A percentile compares a stretch with the other conserved stretches of the same genome.
phyloP scores from a whole-genome alignment of 2,329 filamentous ascomycete species.

The Colletotrichum sp. region DNA sequence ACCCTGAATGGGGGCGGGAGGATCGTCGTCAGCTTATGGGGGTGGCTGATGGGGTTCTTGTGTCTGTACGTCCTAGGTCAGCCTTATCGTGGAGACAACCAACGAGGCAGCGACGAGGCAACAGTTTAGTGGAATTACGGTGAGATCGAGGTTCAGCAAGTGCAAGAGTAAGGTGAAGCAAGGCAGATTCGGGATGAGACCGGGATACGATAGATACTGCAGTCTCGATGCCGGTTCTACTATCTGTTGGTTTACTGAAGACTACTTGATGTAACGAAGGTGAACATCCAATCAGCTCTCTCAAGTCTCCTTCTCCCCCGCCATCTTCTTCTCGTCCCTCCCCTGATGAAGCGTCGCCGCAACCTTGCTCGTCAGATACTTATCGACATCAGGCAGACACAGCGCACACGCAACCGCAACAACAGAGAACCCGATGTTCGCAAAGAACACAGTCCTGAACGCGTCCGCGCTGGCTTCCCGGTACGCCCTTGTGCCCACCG shows the following conservation, averaged over 20 bases:
- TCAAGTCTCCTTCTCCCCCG: neutral
- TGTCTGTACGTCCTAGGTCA: neutral
- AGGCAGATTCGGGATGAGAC: neutral
- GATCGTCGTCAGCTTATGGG: neutral
- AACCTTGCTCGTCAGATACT: slow-evolving; percentile 35
- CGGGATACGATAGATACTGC: accelerated
- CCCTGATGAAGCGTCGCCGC: slow-evolving; percentile 36
- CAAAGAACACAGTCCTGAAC: slow-evolving; percentile 38
- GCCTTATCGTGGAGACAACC: neutral
- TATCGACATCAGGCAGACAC: slow-evolving; percentile 37
- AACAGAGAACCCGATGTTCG: slow-evolving; percentile 38
- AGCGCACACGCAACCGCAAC: slow-evolving; percentile 33
- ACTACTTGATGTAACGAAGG: accelerated
- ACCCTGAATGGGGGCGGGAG: neutral
- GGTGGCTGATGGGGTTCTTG: neutral
- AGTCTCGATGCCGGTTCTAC: neutral
- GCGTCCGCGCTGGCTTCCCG: slow-evolving; percentile 37
- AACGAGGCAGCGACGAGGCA: neutral
- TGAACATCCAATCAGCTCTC: neutral
- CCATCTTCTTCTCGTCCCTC: slow-evolving; percentile 23
- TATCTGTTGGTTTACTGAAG: neutral
- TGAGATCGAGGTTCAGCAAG: neutral
- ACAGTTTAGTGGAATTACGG: neutral
- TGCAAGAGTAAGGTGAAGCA: neutral
- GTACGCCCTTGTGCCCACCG: slow-evolving; percentile 32